Conservation (phyloP, 2,329 filamentous ascomycete species). For the Ciborinia camelliae region DNA sequence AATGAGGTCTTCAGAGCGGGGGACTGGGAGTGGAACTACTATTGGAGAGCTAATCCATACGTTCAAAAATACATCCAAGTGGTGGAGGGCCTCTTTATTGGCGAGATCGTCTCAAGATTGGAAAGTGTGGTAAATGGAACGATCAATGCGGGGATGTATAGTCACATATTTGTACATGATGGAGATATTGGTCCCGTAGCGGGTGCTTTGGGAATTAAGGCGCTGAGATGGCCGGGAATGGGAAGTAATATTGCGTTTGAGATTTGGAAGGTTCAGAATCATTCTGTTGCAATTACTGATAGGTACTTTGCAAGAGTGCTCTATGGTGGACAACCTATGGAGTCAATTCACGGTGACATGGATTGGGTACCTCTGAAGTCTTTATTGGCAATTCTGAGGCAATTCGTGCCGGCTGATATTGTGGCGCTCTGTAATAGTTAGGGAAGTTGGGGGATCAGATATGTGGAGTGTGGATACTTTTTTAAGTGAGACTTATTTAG, state of each 20-base stretch:
- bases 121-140: conserved; percentile 33
- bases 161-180: conserved; percentile 40
- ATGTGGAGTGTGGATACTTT: no score
- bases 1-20: conserved; percentile 41
- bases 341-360: conserved; percentile 28
- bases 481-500: no score
- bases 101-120: conserved; percentile 38
- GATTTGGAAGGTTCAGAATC: conserved; percentile 36
- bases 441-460: background rate
- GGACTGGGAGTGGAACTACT: conserved; percentile 44
- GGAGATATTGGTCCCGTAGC: conserved; percentile 38
- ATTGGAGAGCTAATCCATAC: conserved; percentile 39
- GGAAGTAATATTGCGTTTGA: conserved; percentile 41
- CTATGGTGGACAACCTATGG: conserved; percentile 31
- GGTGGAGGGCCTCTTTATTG: conserved; percentile 41
- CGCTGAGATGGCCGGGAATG: conserved; percentile 42
- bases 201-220: conserved; percentile 37
- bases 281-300: background rate
- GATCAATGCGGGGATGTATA: conserved; percentile 25
- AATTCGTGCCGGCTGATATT: conserved; percentile 31
- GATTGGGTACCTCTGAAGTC: conserved; percentile 29
- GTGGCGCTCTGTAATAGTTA: conserved; percentile 14
- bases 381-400: conserved; percentile 24
- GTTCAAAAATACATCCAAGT: conserved; percentile 40
- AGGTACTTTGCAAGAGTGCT: conserved; percentile 32